Percentiles rank a stretch among this genome's conserved stretches.
These are phyloP conservation scores for Ceratocystiopsis brevicomis DNA, from an alignment of 2,329 filamentous ascomycete species.

Conservation along the genomic window DNA sequence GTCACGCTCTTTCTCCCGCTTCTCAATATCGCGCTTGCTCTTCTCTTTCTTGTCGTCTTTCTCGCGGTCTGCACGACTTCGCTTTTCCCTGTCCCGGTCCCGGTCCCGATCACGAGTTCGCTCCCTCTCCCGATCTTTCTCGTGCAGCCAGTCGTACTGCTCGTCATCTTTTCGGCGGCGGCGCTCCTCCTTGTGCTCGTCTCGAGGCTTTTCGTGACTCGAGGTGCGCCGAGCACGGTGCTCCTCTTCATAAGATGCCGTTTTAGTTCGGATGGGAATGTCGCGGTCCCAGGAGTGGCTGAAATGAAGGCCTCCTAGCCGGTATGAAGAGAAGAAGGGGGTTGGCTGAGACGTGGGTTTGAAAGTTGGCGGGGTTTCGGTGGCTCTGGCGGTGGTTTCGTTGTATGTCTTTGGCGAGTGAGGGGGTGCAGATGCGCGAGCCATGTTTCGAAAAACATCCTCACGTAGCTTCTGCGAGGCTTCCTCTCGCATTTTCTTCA, in stretches of 20 bases:
- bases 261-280: slow-evolving; percentile 16
- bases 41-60: slow-evolving; percentile 19
- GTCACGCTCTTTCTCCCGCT: slow-evolving; percentile 12
- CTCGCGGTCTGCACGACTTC: slow-evolving; percentile 7
- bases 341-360: slow-evolving; percentile 17
- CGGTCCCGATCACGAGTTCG: slow-evolving; percentile 13
- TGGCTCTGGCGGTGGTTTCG: slow-evolving; percentile 29
- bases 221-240: slow-evolving; percentile 25
- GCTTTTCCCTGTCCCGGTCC: slow-evolving; percentile 8
- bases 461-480: slow-evolving; percentile 32
- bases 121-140: slow-evolving; percentile 17
- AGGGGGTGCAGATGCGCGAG: slow-evolving; percentile 23
- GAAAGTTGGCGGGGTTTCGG: slow-evolving; percentile 27
- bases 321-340: slow-evolving; percentile 11
- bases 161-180: slow-evolving; percentile 15
- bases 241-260: slow-evolving; percentile 23
- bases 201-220: slow-evolving; percentile 21
- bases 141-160: slow-evolving; percentile 14
- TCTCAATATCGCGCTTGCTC: slow-evolving; percentile 14
- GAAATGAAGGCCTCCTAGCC: slow-evolving; percentile 19
- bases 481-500: slow-evolving; percentile 45
- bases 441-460: slow-evolving; percentile 24
- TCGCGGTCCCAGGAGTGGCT: slow-evolving; percentile 31
- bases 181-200: slow-evolving; percentile 12
- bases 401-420: slow-evolving; percentile 20